phyloP scores from a whole-genome alignment of 2,329 filamentous ascomycete genomes.

The Capronia americana region DNA sequence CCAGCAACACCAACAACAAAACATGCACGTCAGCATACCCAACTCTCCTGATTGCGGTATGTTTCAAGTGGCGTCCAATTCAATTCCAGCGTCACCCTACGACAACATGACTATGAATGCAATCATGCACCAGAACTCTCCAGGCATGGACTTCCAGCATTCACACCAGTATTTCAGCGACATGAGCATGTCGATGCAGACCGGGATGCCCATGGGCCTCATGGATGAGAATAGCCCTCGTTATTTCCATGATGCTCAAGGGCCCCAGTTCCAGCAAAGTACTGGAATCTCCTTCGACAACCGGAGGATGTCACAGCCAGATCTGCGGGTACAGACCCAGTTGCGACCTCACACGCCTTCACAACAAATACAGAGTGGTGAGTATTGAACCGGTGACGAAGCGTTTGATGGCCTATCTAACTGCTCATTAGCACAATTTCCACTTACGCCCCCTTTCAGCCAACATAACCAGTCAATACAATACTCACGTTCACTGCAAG shows the following conservation, averaged over 20 bases:
- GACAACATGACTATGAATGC: constrained; percentile 41
- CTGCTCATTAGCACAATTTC: constrained; percentile 61
- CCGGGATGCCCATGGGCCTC: constrained; percentile 26
- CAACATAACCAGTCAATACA: constrained; percentile 47
- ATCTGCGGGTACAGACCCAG: constrained; percentile 46
- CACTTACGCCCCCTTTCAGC: constrained; percentile 68
- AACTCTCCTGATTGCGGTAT: constrained; percentile 45
- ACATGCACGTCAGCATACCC: constrained; percentile 45
- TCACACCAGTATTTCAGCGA: constrained; percentile 37
- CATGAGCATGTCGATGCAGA: constrained; percentile 37
- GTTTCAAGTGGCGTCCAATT: constrained; percentile 32
- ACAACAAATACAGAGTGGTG: constrained; percentile 66
- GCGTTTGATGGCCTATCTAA: constrained; percentile 35
- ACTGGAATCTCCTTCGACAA: constrained; percentile 36
- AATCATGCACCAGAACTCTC: constrained; percentile 36
- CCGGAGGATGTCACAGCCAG: constrained; percentile 50
- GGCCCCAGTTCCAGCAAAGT: constrained; percentile 29
- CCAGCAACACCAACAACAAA: constrained; percentile 53
- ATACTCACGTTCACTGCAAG: constrained; percentile 48
- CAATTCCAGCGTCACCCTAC: constrained; percentile 34
- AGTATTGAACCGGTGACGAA: constrained; percentile 42
- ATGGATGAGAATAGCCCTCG: constrained; percentile 40
- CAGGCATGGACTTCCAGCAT: constrained; percentile 36
- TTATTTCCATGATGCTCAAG: constrained; percentile 38
- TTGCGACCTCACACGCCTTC: constrained; percentile 67